phyloP scores from a whole-genome alignment of 192 early-diverging fungal species.

The Thoreauomyces humboldtii region DNA sequence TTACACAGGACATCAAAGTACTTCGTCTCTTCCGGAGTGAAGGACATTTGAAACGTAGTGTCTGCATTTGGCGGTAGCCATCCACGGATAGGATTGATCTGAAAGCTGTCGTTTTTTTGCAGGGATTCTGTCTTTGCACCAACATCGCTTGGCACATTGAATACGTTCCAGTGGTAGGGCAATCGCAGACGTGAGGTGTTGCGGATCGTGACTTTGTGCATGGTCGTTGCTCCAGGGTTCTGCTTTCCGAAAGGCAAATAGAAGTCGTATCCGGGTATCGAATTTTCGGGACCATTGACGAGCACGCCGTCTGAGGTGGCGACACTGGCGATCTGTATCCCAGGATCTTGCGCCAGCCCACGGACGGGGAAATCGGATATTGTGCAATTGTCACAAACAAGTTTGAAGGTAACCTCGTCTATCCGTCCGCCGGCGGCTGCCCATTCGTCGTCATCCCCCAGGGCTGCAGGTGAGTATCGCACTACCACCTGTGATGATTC shows the following conservation, averaged over 20 bases:
- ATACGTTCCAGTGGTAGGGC: conserved; percentile 36
- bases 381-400: conserved; percentile 52
- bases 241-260: conserved; percentile 34
- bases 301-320: not conserved
- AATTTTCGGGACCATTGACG: not conserved
- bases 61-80: conserved; percentile 30
- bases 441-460: not conserved
- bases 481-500: conserved; percentile 34
- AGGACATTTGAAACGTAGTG: conserved; percentile 37
- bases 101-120: conserved; percentile 22
- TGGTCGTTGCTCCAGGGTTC: conserved; percentile 35
- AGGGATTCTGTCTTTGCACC: not conserved
- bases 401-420: conserved; percentile 29
- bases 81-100: conserved; percentile 32
- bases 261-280: conserved; percentile 10
- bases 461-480: conserved; percentile 17
- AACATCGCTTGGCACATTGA: conserved; percentile 27
- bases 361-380: conserved; percentile 34
- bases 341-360: conserved; percentile 37
- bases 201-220: conserved; percentile 26
- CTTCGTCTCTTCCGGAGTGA: conserved; percentile 29
- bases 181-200: conserved; percentile 38
- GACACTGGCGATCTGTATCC: conserved; percentile 1
- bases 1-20: conserved; percentile 38
- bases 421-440: conserved; percentile 2